Evolutionary conservation across 345 rosid species (phyloP), one percentile per base, ranked within the genome.

Genomic region (Ailanthus altissimus): DNA sequence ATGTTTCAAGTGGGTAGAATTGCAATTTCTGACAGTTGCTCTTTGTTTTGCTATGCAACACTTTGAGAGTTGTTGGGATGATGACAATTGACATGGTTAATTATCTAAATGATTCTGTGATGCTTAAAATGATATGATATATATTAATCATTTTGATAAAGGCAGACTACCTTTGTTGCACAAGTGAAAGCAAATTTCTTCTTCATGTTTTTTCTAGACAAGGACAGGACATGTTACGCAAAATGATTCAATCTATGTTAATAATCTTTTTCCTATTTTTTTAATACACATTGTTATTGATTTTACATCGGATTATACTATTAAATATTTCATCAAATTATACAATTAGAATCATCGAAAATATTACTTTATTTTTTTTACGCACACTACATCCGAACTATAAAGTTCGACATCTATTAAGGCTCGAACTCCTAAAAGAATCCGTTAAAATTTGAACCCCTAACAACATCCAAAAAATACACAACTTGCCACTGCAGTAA

Each of bases 1-100:
- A 70, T 11, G 9, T n/a, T 56, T 26, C 8, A 11, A 36, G 75
- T 71, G 50, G 75, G 64, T 71, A 14, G 38, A 25, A 36, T 71
- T 40, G 58, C 74, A 71, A 51, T 38, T 20, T 71, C 50, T n/a
- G 49, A 56, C 2, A 54, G 20, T 53, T 6, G 38, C 62, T n/a
- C 32, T 38, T 71, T n/a, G 50, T 51, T n/a, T 54, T 71, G 12
- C 62, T n/a, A 38, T 7, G 65, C 53, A 59, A 23, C 67, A 50
- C 53, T 59, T 42, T 38, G 16, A 36, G 12, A 53, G 74, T 2
- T 25, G 20, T 42, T 14, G 40, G 32, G 75, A 72, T 43, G 42
- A 21, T 23, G 67, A 47, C 3, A 14, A 47, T 47, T 16, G 15
- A 58, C 21, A 2, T 25, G 66, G 5, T 57, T n/a, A n/a, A n/a